Percentiles rank a stretch among this genome's conserved stretches.
These are phyloP conservation scores for Irpex sp. DNA, from an alignment of 1,284 basidiomycete species.

Conservation along the genomic window DNA sequence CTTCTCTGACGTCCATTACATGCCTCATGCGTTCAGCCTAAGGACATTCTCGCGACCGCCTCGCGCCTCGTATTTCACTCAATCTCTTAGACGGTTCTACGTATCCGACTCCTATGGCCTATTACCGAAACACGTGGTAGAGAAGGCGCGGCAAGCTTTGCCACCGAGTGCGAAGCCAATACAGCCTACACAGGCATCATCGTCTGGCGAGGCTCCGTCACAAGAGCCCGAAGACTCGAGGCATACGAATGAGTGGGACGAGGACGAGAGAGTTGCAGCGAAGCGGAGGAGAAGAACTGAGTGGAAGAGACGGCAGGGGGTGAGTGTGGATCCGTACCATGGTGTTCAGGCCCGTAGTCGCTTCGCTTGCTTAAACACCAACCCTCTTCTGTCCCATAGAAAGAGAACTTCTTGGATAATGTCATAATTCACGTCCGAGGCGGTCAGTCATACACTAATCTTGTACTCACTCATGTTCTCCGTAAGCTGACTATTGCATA, in stretches of 20 bases:
- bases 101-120: background rate
- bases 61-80: background rate
- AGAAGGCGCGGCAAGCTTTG: background rate
- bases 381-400: constrained; percentile 39
- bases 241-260: background rate
- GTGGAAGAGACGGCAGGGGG: constrained; percentile 73
- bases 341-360: too few species aligned
- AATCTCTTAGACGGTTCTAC: background rate
- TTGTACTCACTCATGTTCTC: constrained; percentile 16
- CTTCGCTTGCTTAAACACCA: background rate
- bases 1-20: background rate
- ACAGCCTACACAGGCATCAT: background rate
- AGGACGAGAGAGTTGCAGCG: constrained; percentile 4
- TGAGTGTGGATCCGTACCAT: constrained; percentile 31
- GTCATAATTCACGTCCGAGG: constrained; percentile 73
- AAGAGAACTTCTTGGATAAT: constrained; percentile 80
- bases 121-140: background rate
- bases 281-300: constrained; percentile 53
- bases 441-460: constrained; percentile 45
- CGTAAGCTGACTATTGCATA: background rate
- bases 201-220: background rate
- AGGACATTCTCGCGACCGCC: background rate
- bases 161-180: background rate
- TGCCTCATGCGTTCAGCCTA: background rate
- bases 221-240: background rate